Conservation (phyloP, 441 rosid genomes). For the Croton setiger region DNA sequence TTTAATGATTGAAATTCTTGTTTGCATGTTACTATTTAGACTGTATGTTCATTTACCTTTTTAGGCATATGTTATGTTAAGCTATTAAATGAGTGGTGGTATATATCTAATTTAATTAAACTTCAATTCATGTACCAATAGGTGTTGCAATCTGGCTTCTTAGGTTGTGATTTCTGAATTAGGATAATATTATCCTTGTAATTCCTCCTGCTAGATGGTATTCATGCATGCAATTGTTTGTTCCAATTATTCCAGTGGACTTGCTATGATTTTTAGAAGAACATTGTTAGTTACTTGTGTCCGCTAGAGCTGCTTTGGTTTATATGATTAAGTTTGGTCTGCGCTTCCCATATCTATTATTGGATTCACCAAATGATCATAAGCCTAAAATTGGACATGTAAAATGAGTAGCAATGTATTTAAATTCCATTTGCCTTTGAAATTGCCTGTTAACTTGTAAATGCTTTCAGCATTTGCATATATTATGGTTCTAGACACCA, state of each 20-base stretch:
- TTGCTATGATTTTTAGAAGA: not conserved
- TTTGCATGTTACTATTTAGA: constrained; percentile 1
- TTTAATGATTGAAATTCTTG: not conserved
- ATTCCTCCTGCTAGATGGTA: not conserved
- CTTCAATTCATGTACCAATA: not conserved
- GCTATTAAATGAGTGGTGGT: not conserved
- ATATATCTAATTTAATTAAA: not conserved
- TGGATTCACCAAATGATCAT: not conserved
- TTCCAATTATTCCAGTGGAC: not conserved
- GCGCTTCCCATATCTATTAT: not conserved
- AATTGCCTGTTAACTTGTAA: not conserved
- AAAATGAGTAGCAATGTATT: not conserved
- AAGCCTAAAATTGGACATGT: not conserved
- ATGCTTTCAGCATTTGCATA: not conserved
- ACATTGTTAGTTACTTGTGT: not conserved
- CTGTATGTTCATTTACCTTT: constrained; percentile 1
- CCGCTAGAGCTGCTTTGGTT: not conserved
- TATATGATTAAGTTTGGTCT: not conserved
- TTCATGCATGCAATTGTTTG: not conserved
- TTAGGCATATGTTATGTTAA: not conserved
- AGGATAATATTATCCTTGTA: not conserved
- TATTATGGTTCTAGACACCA: too few species aligned
- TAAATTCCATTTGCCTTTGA: not conserved
- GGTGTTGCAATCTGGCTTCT: not conserved
- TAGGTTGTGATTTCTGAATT: not conserved